Evolutionary conservation across 371 early-diverging fungal species (phyloP).

Genomic region (Mucor racemosus): DNA sequence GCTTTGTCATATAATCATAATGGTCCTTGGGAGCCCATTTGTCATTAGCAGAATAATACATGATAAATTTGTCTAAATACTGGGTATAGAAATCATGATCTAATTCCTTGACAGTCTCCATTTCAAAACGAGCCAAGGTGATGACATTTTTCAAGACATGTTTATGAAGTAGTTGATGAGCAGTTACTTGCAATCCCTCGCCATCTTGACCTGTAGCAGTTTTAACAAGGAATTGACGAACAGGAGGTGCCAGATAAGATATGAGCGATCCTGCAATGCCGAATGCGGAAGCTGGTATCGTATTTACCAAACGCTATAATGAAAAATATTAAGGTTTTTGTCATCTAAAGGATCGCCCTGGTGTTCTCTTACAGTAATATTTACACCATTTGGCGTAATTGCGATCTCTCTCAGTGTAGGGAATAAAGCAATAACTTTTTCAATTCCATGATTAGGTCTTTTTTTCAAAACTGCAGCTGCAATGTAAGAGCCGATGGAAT

Average conservation of each 20-base stretch:
- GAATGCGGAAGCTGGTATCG: constrained; percentile 40
- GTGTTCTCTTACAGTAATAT: constrained; percentile 62
- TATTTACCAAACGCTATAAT: constrained; percentile 45
- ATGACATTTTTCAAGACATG: constrained; percentile 66
- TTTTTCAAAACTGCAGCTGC: constrained; percentile 56
- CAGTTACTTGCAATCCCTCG: constrained; percentile 57
- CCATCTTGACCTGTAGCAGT: constrained; percentile 51
- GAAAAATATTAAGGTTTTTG: neutral
- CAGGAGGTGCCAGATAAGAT: constrained; percentile 43
- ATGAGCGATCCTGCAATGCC: constrained; percentile 39
- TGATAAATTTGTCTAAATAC: constrained; percentile 69
- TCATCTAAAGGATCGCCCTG: too few species aligned
- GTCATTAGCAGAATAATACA: constrained; percentile 82
- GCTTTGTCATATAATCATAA: constrained; percentile 66
- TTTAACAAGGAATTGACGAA: constrained; percentile 36
- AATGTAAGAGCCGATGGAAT: constrained; percentile 74
- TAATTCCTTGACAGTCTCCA: constrained; percentile 69
- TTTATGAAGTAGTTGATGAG: constrained; percentile 64
- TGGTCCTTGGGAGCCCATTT: constrained; percentile 80
- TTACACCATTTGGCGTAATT: constrained; percentile 74
- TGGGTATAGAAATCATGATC: constrained; percentile 66
- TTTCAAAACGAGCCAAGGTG: constrained; percentile 75
- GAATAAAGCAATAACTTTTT: constrained; percentile 71
- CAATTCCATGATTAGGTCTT: constrained; percentile 63
- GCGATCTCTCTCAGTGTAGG: constrained; percentile 81